Evolutionary conservation across 2,329 filamentous ascomycete species (phyloP).

Genomic region (Magnaporthiopsis rhizophila): DNA sequence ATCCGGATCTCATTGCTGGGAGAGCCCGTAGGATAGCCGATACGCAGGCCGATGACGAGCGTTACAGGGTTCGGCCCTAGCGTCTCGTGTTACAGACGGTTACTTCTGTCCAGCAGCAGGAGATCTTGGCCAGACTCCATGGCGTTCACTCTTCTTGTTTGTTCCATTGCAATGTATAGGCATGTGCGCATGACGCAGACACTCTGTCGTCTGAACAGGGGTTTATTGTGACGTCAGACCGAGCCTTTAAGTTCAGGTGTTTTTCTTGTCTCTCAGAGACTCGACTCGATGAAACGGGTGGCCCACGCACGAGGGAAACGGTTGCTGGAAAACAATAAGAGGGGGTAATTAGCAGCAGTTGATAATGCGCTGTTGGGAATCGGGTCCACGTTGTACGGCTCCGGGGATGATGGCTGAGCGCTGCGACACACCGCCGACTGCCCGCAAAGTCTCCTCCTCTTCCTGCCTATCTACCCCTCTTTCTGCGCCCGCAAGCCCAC

Average conservation of each 20-base stretch:
- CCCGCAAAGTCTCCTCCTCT: not conserved
- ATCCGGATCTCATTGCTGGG: not conserved
- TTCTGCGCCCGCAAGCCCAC: too few relatives aligned
- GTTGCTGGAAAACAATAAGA: not conserved
- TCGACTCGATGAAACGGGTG: not conserved
- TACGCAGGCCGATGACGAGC: not conserved
- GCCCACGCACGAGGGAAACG: too few relatives aligned
- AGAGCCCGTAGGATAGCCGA: too few relatives aligned
- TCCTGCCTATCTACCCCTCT: not conserved
- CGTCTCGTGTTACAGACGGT: not conserved
- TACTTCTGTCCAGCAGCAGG: not conserved
- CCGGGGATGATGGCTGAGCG: not conserved
- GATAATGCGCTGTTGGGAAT: not conserved
- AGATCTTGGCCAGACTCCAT: not conserved
- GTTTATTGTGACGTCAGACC: not conserved
- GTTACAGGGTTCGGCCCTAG: not conserved
- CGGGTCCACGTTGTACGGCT: not conserved
- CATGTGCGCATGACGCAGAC: not conserved
- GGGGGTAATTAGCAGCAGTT: not conserved
- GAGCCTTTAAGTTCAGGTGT: not conserved
- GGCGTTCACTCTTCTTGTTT: not conserved
- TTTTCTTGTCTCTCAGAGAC: not conserved
- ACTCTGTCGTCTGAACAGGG: not conserved
- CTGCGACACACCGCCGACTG: not conserved
- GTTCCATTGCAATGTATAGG: not conserved